A percentile compares a stretch with the other conserved stretches of the same genome.
phyloP scores from a whole-genome alignment of 495 filamentous ascomycete genomes.

The Alectoria sarmentosa region DNA sequence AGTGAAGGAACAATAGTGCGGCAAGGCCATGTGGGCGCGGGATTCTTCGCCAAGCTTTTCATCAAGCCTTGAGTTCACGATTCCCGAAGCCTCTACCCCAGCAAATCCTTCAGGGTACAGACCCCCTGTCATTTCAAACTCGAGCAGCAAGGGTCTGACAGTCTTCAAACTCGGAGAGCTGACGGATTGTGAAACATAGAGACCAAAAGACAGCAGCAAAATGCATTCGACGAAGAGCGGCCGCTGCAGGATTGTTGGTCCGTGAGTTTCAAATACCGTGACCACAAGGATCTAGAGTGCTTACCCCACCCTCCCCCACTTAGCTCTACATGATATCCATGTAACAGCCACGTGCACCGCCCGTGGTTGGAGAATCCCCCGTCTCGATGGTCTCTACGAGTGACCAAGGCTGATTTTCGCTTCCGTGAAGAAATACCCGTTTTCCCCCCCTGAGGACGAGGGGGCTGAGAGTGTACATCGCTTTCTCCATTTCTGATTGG shows the following conservation, averaged over 20 bases:
- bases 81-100: neutral
- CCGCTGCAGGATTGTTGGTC: no score
- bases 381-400: neutral
- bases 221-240: no score
- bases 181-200: no score
- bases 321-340: neutral
- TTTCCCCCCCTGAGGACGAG: no score
- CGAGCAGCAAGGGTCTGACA: neutral
- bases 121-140: neutral
- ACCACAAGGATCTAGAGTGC: neutral
- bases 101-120: neutral
- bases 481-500: neutral
- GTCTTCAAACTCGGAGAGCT: neutral
- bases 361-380: neutral
- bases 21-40: no score
- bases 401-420: neutral
- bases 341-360: neutral
- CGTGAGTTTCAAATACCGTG: no score
- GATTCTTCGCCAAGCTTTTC: no score
- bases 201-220: no score
- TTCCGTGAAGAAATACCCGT: neutral
- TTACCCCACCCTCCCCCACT: neutral
- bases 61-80: no score
- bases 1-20: neutral
- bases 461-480: neutral